Percentiles rank a stretch among this genome's conserved stretches.
Conservation (phyloP, 495 filamentous ascomycete genomes). For the Polyplosphaeria fusca region DNA sequence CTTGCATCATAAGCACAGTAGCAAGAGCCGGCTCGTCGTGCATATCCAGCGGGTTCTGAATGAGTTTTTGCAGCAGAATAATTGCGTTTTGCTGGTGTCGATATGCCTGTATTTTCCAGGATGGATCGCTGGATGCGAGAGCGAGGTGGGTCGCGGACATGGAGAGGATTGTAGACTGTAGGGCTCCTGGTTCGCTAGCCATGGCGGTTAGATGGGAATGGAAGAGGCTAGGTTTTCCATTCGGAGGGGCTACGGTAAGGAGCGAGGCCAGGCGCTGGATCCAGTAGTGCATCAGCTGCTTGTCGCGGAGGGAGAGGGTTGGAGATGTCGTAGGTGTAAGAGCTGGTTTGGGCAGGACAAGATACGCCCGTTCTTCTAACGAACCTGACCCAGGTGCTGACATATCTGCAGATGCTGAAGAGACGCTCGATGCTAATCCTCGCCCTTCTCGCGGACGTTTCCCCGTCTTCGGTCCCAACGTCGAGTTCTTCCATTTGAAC, state of each 20-base stretch:
- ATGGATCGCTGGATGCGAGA: not conserved
- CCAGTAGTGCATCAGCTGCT: not conserved
- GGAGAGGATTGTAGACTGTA: slow-evolving; percentile 2
- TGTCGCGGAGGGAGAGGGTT: not conserved
- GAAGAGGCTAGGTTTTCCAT: not conserved
- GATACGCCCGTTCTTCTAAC: not conserved
- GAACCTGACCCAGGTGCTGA: not conserved
- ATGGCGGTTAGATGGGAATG: slow-evolving; percentile 2
- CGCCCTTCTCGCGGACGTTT: not conserved
- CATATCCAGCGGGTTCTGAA: not conserved
- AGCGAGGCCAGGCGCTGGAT: not conserved
- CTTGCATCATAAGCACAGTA: slow-evolving; percentile 7
- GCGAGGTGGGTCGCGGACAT: slow-evolving; percentile 6
- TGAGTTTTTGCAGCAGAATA: not conserved
- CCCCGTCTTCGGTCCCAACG: not conserved
- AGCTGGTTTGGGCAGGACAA: not conserved
- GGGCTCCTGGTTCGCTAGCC: not conserved
- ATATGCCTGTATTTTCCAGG: not conserved
- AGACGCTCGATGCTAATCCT: not conserved
- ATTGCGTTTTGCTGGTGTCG: slow-evolving; percentile 3
- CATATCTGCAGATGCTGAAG: not conserved
- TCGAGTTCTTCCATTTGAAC: not conserved
- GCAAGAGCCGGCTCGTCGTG: not conserved
- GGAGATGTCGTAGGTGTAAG: not conserved
- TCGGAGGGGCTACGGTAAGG: not conserved